Evolutionary conservation across 495 filamentous ascomycete species (phyloP).

Genomic region (Hyaloscypha bicolor): DNA sequence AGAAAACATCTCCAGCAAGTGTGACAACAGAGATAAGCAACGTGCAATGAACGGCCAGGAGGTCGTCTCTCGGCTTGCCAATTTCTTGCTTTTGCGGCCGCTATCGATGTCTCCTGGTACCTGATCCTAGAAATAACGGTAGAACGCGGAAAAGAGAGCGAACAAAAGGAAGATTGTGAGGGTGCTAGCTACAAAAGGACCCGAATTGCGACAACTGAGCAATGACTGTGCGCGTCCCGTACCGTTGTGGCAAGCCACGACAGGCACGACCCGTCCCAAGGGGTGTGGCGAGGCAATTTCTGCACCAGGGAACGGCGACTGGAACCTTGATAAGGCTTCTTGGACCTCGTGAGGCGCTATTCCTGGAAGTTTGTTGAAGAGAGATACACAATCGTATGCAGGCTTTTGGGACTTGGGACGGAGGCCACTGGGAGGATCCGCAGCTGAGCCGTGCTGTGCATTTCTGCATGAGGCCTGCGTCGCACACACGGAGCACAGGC

Average conservation of each 20-base stretch:
- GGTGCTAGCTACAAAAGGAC: neutral
- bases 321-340: neutral
- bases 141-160: constrained; percentile 9
- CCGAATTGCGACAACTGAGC: neutral
- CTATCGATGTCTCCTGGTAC: neutral
- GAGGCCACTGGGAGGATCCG: neutral
- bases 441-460: neutral
- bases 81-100: constrained; percentile 10
- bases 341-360: neutral
- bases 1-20: neutral
- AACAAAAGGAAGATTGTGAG: constrained; percentile 7
- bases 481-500: neutral
- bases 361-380: neutral
- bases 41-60: constrained; percentile 16
- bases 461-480: neutral
- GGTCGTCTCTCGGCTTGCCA: neutral
- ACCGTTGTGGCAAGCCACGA: neutral
- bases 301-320: neutral
- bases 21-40: constrained; percentile 8
- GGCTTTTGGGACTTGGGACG: neutral
- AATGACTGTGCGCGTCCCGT: neutral
- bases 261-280: neutral
- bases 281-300: neutral
- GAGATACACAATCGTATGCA: neutral
- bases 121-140: neutral